phyloP scores from a whole-genome alignment of 1,284 basidiomycete genomes.

The Meripilus lineatus region DNA sequence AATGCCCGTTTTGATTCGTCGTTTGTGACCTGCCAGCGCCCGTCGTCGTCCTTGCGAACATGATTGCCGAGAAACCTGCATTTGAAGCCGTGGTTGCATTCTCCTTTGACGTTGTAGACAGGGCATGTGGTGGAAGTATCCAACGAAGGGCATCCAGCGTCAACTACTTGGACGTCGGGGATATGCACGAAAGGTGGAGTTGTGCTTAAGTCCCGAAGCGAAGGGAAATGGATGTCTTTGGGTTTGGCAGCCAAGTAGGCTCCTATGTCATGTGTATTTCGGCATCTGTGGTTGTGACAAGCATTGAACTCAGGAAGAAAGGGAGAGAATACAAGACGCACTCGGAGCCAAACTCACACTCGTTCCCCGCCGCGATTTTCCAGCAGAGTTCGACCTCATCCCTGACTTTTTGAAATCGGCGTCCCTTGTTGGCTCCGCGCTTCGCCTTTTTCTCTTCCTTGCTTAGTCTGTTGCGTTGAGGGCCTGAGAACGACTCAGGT shows the following conservation, averaged over 20 bases:
- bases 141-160: slow-evolving; percentile 38
- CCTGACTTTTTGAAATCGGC: slow-evolving; percentile 65
- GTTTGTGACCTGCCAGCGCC: slow-evolving; percentile 37
- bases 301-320: neutral
- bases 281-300: slow-evolving; percentile 50
- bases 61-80: slow-evolving; percentile 90
- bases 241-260: slow-evolving; percentile 78
- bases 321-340: slow-evolving; percentile 30
- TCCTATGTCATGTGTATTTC: slow-evolving; percentile 75
- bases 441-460: slow-evolving; percentile 68
- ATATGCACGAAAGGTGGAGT: slow-evolving; percentile 49
- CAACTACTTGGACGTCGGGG: slow-evolving; percentile 21
- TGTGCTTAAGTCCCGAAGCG: slow-evolving; percentile 34
- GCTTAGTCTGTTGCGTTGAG: slow-evolving; percentile 40
- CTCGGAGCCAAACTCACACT: slow-evolving; percentile 63
- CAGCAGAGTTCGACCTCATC: slow-evolving; percentile 77
- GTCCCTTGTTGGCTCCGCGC: slow-evolving; percentile 74
- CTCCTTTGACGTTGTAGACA: slow-evolving; percentile 67
- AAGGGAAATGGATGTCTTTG: slow-evolving; percentile 62
- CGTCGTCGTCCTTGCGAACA: slow-evolving; percentile 37
- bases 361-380: slow-evolving; percentile 57
- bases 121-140: slow-evolving; percentile 62
- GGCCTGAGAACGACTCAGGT: slow-evolving; percentile 24
- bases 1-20: slow-evolving; percentile 58
- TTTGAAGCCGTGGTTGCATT: slow-evolving; percentile 85